A percentile compares a stretch with the other conserved stretches of the same genome.
Evolutionary conservation across 176 grass and related monocot species (phyloP).

Genomic region (Zea mays): DNA sequence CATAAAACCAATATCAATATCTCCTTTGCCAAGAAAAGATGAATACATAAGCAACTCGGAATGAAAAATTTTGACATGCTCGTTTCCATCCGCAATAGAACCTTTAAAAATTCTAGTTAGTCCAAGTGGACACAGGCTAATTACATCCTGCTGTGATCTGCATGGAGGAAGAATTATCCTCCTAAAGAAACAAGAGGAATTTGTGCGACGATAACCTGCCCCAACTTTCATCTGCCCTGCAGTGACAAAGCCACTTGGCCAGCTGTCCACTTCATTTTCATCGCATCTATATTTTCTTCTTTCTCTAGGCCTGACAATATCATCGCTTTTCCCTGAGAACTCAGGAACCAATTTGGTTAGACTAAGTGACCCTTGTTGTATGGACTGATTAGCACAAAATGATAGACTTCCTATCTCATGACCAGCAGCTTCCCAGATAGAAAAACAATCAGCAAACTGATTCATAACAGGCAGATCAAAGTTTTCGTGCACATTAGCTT

Average conservation of each 20-base stretch:
- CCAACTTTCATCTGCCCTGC: constrained; percentile 43
- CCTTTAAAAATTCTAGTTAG: constrained; percentile 63
- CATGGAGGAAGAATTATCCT: constrained; percentile 76
- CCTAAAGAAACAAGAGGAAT: constrained; percentile 44
- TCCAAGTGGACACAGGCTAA: constrained; percentile 88
- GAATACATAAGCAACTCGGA: constrained; percentile 48
- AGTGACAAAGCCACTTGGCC: constrained; percentile 60
- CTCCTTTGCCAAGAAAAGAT: constrained; percentile 46
- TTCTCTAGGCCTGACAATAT: constrained; percentile 44
- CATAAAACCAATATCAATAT: constrained; percentile 37
- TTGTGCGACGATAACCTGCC: constrained; percentile 27
- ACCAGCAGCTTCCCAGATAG: constrained; percentile 81
- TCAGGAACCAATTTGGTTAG: constrained; percentile 9
- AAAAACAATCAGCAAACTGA: constrained; percentile 51
- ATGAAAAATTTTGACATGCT: constrained; percentile 64
- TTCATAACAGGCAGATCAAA: constrained; percentile 33
- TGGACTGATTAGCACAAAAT: constrained; percentile 47
- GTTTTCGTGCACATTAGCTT: constrained; percentile 39
- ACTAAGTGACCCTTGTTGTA: constrained; percentile 34
- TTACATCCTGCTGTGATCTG: constrained; percentile 59
- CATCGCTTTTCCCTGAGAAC: constrained; percentile 37
- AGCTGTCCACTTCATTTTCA: constrained; percentile 42
- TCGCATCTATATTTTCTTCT: constrained; percentile 47
- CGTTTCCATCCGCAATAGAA: constrained; percentile 39
- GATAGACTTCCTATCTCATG: constrained; percentile 60